Conservation (phyloP, 129 eudicot genomes). For the Flaveria ramosissima region DNA sequence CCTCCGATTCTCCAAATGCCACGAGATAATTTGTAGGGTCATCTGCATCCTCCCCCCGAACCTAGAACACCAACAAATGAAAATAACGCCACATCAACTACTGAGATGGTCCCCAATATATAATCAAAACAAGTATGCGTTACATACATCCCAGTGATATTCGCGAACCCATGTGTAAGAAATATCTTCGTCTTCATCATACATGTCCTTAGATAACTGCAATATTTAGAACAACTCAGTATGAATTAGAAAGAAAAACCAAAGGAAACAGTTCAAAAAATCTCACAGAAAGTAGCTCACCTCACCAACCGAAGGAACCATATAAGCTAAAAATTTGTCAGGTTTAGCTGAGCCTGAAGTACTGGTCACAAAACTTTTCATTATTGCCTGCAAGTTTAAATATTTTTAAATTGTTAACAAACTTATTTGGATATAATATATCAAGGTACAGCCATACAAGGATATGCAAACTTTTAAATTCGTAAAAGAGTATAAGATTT, state of each 20-base stretch:
- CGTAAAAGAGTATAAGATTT: neutral
- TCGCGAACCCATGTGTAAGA: constrained; percentile 91
- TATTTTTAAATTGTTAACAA: neutral
- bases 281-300: constrained; percentile 30
- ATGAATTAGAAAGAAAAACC: neutral
- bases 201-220: constrained; percentile 77
- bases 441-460: neutral
- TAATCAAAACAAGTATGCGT: neutral
- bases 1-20: constrained; percentile 65
- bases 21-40: constrained; percentile 80
- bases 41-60: constrained; percentile 73
- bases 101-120: neutral
- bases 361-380: constrained; percentile 71
- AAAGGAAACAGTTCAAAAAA: neutral
- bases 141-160: constrained; percentile 89
- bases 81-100: constrained; percentile 12
- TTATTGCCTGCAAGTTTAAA: constrained; percentile 59
- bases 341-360: constrained; percentile 52
- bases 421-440: constrained; percentile 12
- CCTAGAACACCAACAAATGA: constrained; percentile 45
- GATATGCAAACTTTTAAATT: neutral
- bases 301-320: constrained; percentile 86
- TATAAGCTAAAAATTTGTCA: constrained; percentile 78
- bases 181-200: constrained; percentile 75
- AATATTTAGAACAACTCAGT: constrained; percentile 15